Evolutionary conservation across 1,284 basidiomycete species (phyloP).

Genomic region (Cystobasidium pallidum): DNA sequence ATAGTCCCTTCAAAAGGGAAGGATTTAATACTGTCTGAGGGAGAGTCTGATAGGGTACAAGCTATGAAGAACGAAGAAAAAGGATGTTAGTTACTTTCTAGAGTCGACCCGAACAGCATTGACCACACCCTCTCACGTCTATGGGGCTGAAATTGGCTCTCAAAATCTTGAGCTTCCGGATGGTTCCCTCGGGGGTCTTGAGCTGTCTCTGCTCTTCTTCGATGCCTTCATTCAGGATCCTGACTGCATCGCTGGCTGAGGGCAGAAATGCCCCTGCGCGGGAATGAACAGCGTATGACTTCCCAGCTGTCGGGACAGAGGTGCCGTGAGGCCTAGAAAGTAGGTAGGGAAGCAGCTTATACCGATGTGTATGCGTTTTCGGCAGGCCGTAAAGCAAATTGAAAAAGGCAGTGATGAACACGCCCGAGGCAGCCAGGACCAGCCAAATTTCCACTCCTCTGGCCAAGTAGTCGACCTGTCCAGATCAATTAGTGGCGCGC

Average conservation of each 20-base stretch:
- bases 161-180: conserved; percentile 8
- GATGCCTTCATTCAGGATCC: conserved; percentile 12
- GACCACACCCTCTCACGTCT: conserved; percentile 8
- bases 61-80: background rate
- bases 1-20: conserved; percentile 14
- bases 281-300: conserved; percentile 10
- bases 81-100: background rate
- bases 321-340: conserved; percentile 10
- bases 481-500: too few species aligned
- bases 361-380: conserved; percentile 7
- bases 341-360: conserved; percentile 30
- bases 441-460: conserved; percentile 40
- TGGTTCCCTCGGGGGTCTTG: conserved; percentile 5
- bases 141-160: background rate
- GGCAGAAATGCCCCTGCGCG: conserved; percentile 7
- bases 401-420: conserved; percentile 32
- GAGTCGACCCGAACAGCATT: background rate
- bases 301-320: conserved; percentile 20
- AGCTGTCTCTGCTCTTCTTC: conserved; percentile 27
- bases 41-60: conserved; percentile 21
- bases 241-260: conserved; percentile 8
- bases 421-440: conserved; percentile 21
- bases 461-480: conserved; percentile 36
- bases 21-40: conserved; percentile 26
- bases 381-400: conserved; percentile 41